Base-by-base conservation (phyloP, 2,329 filamentous ascomycete genomes). In the Myriosclerotinia duriaeana region DNA sequence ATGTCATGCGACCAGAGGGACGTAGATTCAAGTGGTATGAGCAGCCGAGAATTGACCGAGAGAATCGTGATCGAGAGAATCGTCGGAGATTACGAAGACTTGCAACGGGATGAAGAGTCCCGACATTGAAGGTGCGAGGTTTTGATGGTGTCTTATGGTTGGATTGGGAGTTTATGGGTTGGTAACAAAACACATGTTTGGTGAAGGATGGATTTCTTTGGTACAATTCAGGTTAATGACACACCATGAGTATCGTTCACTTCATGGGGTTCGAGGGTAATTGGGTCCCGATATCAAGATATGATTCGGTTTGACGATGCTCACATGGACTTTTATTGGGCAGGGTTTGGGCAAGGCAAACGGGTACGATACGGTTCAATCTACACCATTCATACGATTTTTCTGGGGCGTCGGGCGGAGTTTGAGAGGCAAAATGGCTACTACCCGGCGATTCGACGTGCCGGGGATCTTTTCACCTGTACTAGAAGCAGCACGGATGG, bases 1-100 rank as follows among this genome's bases (percentile, higher is more conserved):
- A 73, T 63, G 44, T 67, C 26, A 9, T 6, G 15, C 38, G 66
- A 26, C 30, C 34, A 22, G 44, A 50, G 8, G 58, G 58, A 1
- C 42, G 46, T n/a, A 22, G 4, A 3, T 22, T 11, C 34, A 60
- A 50, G 30, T 60, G 58, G 58, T 60, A 50, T 50, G 58, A 60
- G n/a, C 58, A 60, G 44, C 58, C 44, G 34, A 38, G 58, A 38
- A 8, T 60, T 15, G 44, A 60, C 20, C 22, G 58, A 9, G 58
- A 60, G 14, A 60, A 36, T 26, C 44, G 56, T 2, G 20, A 17
- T 8, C 44, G 58, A 38, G 58, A 60, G 44, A 22, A 60, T 26
- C 58, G 58, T 50, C 30, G 42, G 12, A 9, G 30, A 17, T n/a
- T 36, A 20, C 34, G 56, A 36, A 60, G 42, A 38, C 17, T 36